Conservation (phyloP, 495 filamentous ascomycete species). For the Tuber indicum region DNA sequence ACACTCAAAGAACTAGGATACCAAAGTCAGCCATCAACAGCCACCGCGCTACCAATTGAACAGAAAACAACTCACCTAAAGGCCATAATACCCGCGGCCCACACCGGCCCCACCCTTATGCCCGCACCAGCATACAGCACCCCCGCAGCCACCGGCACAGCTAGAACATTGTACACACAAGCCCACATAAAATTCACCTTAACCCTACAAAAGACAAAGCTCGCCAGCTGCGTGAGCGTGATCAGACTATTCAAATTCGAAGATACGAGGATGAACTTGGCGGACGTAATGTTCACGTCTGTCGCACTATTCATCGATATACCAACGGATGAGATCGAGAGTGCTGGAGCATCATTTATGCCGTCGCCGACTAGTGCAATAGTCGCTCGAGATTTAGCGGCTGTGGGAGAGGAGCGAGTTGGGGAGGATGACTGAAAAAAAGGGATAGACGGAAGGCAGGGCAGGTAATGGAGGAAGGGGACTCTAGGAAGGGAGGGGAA, state of each 20-base stretch:
- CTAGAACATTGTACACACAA: slow-evolving; percentile 66
- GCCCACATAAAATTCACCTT: slow-evolving; percentile 85
- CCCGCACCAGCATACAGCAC: slow-evolving; percentile 56
- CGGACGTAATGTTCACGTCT: slow-evolving; percentile 72
- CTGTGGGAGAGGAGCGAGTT: slow-evolving; percentile 7
- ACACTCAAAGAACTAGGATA: slow-evolving; percentile 56
- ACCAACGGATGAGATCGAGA: slow-evolving; percentile 73
- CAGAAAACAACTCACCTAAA: slow-evolving; percentile 49
- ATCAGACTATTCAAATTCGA: slow-evolving; percentile 62
- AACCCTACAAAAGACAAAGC: slow-evolving; percentile 65
- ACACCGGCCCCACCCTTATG: slow-evolving; percentile 9
- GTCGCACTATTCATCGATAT: slow-evolving; percentile 74
- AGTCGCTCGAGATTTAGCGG: slow-evolving; percentile 42
- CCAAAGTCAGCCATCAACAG: neutral
- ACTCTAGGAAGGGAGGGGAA: neutral
- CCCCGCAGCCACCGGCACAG: slow-evolving; percentile 73
- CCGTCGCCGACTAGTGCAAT: slow-evolving; percentile 67
- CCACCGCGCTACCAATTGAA: neutral
- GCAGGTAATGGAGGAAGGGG: slow-evolving; percentile 45
- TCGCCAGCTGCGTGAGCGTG: slow-evolving; percentile 62
- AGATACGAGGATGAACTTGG: slow-evolving; percentile 75
- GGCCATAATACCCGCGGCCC: slow-evolving; percentile 70
- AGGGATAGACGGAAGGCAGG: slow-evolving; percentile 62
- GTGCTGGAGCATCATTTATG: slow-evolving; percentile 80
- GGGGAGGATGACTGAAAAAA: slow-evolving; percentile 33